phyloP scores from a whole-genome alignment of 73 alveolate species.

The Tetrahymena borealis region DNA sequence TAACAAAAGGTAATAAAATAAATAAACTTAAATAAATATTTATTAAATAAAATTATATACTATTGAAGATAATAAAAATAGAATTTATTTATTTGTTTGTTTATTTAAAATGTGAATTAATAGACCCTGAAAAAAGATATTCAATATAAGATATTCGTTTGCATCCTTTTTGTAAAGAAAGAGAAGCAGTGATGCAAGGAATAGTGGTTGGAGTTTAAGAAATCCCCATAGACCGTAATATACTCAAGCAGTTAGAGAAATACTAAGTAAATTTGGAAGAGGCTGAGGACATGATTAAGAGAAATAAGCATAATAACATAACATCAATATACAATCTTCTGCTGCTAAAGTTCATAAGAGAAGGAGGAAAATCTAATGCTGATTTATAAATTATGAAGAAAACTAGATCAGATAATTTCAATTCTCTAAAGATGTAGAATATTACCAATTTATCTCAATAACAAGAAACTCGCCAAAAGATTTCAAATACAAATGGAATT shows the following conservation, averaged over 20 bases:
- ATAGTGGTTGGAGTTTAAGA: background rate
- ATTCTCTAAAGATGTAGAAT: background rate
- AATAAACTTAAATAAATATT: no score
- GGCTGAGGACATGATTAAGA: background rate
- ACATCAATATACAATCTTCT: background rate
- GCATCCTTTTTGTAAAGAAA: background rate
- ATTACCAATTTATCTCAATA: background rate
- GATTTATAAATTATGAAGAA: background rate
- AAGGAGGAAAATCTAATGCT: background rate
- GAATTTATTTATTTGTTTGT: background rate
- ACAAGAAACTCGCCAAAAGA: background rate
- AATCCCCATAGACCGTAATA: background rate
- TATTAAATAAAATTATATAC: no score
- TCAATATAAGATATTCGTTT: background rate
- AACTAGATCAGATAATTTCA: background rate
- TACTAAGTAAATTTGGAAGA: background rate
- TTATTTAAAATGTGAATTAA: background rate
- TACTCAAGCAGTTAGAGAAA: background rate
- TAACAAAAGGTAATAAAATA: constrained; percentile 1
- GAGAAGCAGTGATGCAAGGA: background rate
- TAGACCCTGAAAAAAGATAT: background rate
- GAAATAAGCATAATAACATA: background rate
- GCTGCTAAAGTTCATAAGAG: background rate
- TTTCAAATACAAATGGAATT: background rate
- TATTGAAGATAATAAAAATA: no score